Evolutionary conservation across 2,329 filamentous ascomycete genomes (phyloP), one percentile per base, ranked within the genome.

Genomic region (Arthrobotrys iridis): DNA sequence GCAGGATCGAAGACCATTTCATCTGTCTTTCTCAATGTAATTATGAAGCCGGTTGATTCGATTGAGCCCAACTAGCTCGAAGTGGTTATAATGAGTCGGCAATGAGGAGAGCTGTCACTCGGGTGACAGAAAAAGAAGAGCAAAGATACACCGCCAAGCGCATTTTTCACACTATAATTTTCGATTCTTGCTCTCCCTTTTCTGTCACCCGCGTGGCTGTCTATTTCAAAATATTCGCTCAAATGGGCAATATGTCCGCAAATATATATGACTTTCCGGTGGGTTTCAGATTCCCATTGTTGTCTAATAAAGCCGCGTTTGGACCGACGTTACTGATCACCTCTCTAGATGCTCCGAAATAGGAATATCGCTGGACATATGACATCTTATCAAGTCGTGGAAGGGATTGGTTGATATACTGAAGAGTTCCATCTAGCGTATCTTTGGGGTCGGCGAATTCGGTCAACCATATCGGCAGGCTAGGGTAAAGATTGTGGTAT

Each of bases 401-500:
- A 1, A 65, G 35, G 0, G 22, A 15, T 30, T 65, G 45, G 24
- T 40, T 65, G 11, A 65, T 43, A n/a, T 65, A 65, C 3, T 22
- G 11, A 0, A 10, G 20, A 2, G 60, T 65, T 1, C 4, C 10
- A 2, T 55, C 35, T n/a, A 24, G 2, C 0, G 60, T 43, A 22
- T 65, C 60, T 1, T 65, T 55, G 6, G 60, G 55, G n/a, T 65
- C 33, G 4, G 60, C 60, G n/a, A 52, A 65, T 22, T 65, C 60
- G 2, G 60, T 65, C 2, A 65, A 10, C 60, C 60, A 65, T 7
- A 65, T 43, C 0, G 60, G 60, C 1, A 65, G 22, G 0, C 18
- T 10, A 1, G 46, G 60, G 33, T 65, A 65, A 1, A 52, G 22
- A 3, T 33, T 50, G 11, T 65, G 60, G 6, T 52, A 43, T 35